These are phyloP conservation scores for Solanum stenotomum DNA, from an alignment of 257 asterid species.

Conservation along the genomic window DNA sequence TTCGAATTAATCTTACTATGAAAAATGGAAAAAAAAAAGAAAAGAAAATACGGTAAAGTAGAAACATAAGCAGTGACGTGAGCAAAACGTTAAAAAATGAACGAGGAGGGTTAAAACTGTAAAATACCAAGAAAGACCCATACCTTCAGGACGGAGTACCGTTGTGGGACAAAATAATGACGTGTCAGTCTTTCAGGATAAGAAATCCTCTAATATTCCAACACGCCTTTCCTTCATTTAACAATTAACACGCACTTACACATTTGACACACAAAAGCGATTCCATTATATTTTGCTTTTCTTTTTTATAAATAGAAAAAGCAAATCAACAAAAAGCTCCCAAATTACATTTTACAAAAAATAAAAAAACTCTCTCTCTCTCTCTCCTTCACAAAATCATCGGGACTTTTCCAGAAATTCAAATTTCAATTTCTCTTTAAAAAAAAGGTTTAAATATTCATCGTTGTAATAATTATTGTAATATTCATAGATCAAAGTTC, in stretches of 20 bases:
- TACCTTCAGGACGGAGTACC: background rate
- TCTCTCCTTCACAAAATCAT: constrained; percentile 7
- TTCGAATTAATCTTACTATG: too few species aligned
- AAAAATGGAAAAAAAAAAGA: background rate
- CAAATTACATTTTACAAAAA: background rate
- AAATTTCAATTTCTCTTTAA: background rate
- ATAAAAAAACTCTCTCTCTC: background rate
- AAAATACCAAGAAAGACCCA: background rate
- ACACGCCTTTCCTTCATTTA: constrained; percentile 1
- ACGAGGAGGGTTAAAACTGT: background rate
- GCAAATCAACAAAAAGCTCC: background rate
- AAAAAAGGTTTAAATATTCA: background rate
- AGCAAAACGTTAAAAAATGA: background rate
- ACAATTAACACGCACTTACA: background rate
- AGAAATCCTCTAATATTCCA: background rate
- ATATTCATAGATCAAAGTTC: background rate
- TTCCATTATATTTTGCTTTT: background rate
- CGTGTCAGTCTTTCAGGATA: constrained; percentile 16
- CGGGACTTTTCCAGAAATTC: constrained; percentile 18
- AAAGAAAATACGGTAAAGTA: background rate
- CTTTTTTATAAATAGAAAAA: background rate
- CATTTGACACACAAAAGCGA: background rate
- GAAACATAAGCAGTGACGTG: background rate
- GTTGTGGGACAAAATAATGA: constrained; percentile 5
- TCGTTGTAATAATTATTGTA: background rate